Base-by-base conservation (phyloP, 2,329 filamentous ascomycete species). In the Gnomoniopsis smithogilvyi region DNA sequence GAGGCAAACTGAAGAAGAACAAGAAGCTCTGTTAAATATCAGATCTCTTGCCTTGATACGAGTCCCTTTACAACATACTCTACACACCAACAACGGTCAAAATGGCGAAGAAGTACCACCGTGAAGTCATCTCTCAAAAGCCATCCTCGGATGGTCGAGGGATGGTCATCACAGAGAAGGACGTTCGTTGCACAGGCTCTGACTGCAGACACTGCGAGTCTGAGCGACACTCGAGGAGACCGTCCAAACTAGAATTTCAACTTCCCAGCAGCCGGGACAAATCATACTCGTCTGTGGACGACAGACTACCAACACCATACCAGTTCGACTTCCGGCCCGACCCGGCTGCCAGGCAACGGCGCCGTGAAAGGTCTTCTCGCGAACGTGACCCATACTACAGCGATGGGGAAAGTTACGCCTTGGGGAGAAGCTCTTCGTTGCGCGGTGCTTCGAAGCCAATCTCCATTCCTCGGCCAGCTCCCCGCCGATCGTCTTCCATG, bases 281-380 rank as follows among this genome's bases (percentile, higher is more conserved):
- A 1, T 38, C 54, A 11, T 58, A 52, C 3, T 61, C 61, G 3
- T 57, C 60, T 8, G 48, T 63, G 15, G 58, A 55, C 24, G 59
- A 63, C 24, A 59, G 61, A 19, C 55, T 58, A 19, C 59, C 61
- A 19, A 61, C 58, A 7, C 61, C 61, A 12, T 63, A 58, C 59
- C 54, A 59, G 45, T 56, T 58, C 22, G 55, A 63, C 4, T 59
- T 61, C n/a, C 59, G 36, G 14, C 34, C 61, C 46, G 51, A 61
- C 6, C 26, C 48, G 14, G 59, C 61, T 34, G 55, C 61, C 22
- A 48, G 30, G 21, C 58, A 61, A 26, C 52, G 59, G n/a, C 59
- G 56, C n/a, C 59, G 58, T 21, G 61, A 58, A 21, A 61, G 49
- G 45, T 54, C 52, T 17, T 38, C 48, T 30, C 41, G 58, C 55